phyloP scores from a whole-genome alignment of 306 rosid species.

The Elaeagnus macrophylla region DNA sequence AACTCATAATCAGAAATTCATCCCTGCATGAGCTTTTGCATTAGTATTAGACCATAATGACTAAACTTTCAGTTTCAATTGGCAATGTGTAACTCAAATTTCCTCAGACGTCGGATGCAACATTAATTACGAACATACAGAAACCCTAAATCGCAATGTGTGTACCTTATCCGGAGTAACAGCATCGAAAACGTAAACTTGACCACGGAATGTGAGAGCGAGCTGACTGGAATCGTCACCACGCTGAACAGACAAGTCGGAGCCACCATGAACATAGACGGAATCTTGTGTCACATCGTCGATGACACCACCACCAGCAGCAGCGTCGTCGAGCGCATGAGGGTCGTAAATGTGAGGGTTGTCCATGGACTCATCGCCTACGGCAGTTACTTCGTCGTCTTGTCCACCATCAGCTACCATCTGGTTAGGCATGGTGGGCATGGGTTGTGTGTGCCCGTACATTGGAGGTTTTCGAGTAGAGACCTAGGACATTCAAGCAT shows the following conservation, averaged over 20 bases:
- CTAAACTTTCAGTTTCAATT: neutral
- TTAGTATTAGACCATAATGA: neutral
- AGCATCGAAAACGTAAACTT: conserved; percentile 69
- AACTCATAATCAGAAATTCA: neutral
- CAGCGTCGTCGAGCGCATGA: conserved; percentile 44
- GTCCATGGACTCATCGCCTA: conserved; percentile 30
- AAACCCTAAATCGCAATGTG: conserved; percentile 10
- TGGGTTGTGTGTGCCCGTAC: no score
- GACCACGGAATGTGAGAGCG: conserved; percentile 76
- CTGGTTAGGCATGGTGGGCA: no score
- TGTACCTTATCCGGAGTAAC: conserved; percentile 68
- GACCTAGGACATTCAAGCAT: no score
- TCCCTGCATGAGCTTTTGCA: neutral
- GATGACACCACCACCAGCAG: conserved; percentile 23
- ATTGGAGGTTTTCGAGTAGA: no score
- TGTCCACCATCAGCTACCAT: no score
- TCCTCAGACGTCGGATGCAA: neutral
- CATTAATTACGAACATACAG: neutral
- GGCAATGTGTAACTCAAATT: neutral
- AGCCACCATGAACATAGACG: conserved; percentile 27
- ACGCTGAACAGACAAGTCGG: conserved; percentile 38
- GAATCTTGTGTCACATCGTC: conserved; percentile 42
- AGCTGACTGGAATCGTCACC: conserved; percentile 57
- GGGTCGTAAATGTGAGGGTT: conserved; percentile 48
- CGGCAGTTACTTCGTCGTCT: no score